Base-by-base conservation (phyloP, 2,329 filamentous ascomycete species). In the Penicillium sp. region DNA sequence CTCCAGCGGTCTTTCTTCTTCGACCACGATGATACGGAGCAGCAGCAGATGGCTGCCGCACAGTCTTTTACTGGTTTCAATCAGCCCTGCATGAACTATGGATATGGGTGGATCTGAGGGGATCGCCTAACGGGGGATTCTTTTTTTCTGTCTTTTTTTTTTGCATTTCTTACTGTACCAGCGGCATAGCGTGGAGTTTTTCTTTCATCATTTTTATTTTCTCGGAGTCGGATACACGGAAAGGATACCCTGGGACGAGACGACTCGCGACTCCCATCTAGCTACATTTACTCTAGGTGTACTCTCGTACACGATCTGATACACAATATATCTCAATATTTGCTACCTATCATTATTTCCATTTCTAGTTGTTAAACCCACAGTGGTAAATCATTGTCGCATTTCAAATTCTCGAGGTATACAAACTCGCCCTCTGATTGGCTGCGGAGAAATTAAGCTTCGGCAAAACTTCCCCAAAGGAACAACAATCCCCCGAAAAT, bases 111-210 rank as follows among this genome's bases (percentile, higher is more conserved):
- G 70, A 67, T 74, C 52, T 72, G 55, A 65, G 46, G n/a, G 50
- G 33, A 44, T 57, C 47, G 31, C 50, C 16, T 55, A 33, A 36
- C 33, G 29, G 49, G 45, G 41, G 23, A 23, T 47, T 36, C 48
- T 56, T 45, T 41, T 39, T 34, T 55, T 55, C 56, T 61, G 41
- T 31, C 51, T 54, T 40, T 47, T 45, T 44, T 45, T 51, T 46
- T 50, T 53, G 46, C 23, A 55, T 41, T 50, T 29, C 16, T 34
- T 19, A 21, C 5, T 31, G 13, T 41, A 52, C 25, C 52, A 65
- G 64, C 68, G 60, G 69, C 70, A 74, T 74, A 72, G 70, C 70
- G 53, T 63, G 70, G 71, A 65, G 69, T 72, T 72, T 61, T 55
- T 54, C 29, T 53, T 60, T 62, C 55, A 46, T 53, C 29, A 36